These are phyloP conservation scores for Gossypium turneri DNA, from an alignment of 345 rosid species.

Conservation along the genomic window DNA sequence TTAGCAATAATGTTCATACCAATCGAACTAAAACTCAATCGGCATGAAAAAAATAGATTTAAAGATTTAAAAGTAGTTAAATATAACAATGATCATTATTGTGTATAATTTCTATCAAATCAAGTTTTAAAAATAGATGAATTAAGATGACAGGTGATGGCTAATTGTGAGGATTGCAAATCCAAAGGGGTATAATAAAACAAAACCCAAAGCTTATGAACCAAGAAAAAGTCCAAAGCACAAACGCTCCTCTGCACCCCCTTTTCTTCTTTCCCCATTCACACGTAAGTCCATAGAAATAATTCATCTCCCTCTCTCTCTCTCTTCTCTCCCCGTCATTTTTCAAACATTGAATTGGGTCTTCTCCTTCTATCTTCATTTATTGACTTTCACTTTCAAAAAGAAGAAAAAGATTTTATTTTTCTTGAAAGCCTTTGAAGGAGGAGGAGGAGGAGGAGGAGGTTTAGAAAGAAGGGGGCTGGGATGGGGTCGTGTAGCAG, in stretches of 20 bases:
- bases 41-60: too few relatives aligned
- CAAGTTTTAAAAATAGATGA: too few relatives aligned
- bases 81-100: too few relatives aligned
- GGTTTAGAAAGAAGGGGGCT: background rate
- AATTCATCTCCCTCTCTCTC: background rate
- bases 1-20: fast-evolving
- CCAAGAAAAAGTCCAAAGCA: background rate
- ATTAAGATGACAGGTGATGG: too few relatives aligned
- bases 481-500: constrained; percentile 56
- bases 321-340: background rate
- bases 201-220: too few relatives aligned
- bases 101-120: too few relatives aligned
- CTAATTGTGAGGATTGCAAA: too few relatives aligned
- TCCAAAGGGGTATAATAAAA: too few relatives aligned
- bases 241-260: background rate
- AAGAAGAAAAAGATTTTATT: background rate
- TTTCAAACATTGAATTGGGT: background rate
- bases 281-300: background rate
- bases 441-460: background rate
- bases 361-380: background rate
- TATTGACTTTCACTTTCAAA: background rate
- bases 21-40: fast-evolving
- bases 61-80: too few relatives aligned
- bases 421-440: background rate
- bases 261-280: background rate